Evolutionary conservation across 768 basidiomycete species (phyloP).

Genomic region (Termitomyces sp.): DNA sequence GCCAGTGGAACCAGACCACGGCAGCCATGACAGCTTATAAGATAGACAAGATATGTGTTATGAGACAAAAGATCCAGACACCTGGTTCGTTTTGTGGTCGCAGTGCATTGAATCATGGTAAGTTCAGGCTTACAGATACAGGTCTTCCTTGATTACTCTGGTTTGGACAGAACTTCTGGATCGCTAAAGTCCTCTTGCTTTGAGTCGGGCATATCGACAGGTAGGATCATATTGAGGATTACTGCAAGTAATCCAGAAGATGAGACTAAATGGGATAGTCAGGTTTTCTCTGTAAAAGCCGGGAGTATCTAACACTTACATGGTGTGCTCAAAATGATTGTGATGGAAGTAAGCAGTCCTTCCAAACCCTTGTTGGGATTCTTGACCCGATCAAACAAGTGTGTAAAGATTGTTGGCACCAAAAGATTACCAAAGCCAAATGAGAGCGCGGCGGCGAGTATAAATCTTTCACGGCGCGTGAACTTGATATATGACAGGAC

Average conservation of each 20-base stretch:
- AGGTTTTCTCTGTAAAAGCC: background rate
- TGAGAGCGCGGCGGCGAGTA: constrained; percentile 62
- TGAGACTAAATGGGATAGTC: constrained; percentile 33
- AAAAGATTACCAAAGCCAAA: constrained; percentile 72
- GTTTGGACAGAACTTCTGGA: background rate
- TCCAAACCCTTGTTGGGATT: constrained; percentile 48
- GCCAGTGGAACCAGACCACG: background rate
- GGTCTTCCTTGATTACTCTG: background rate
- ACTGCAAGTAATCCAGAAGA: constrained; percentile 53
- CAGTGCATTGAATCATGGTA: background rate
- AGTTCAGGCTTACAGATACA: background rate
- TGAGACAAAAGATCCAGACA: background rate
- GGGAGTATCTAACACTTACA: constrained; percentile 42
- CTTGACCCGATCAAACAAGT: constrained; percentile 61
- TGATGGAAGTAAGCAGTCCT: constrained; percentile 72
- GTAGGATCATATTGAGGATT: constrained; percentile 52
- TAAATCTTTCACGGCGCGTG: constrained; percentile 60
- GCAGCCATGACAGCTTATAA: background rate
- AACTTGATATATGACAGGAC: constrained; percentile 59
- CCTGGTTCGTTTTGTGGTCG: background rate
- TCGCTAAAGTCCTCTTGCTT: background rate
- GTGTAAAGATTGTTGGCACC: constrained; percentile 56
- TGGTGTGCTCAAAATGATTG: constrained; percentile 75
- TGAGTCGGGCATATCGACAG: constrained; percentile 18
- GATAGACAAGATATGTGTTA: background rate